Evolutionary conservation across 306 rosid genomes (phyloP).

Genomic region (Vigna angularis): DNA sequence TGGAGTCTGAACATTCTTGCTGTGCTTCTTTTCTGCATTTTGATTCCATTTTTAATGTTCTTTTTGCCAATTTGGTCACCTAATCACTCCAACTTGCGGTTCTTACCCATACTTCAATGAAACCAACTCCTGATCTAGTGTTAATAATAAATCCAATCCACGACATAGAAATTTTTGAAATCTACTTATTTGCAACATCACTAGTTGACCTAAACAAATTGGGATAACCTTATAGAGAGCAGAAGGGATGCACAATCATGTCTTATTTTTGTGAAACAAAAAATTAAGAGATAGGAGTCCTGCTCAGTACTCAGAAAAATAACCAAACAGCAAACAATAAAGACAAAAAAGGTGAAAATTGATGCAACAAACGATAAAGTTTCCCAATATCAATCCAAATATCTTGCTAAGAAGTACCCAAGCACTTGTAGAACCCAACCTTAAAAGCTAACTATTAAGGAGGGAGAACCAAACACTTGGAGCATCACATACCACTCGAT

Average conservation of each 20-base stretch:
- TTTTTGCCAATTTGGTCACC: constrained; percentile 5
- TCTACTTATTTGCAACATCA: background rate
- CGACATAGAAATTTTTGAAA: constrained; percentile 5
- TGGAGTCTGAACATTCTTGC: constrained; percentile 7
- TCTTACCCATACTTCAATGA: constrained; percentile 7
- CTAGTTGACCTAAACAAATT: constrained; percentile 10
- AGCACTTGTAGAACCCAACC: too few relatives aligned
- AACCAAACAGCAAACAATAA: background rate
- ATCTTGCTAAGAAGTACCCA: too few relatives aligned
- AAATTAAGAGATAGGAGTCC: background rate
- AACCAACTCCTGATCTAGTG: constrained; percentile 12
- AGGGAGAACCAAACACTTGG: too few relatives aligned
- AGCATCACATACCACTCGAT: too few relatives aligned
- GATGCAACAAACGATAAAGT: background rate
- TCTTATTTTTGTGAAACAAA: background rate
- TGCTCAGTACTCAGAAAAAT: background rate
- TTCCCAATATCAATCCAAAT: background rate
- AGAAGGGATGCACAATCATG: background rate
- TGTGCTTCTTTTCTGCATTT: background rate
- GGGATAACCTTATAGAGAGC: background rate
- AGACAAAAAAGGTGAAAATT: background rate
- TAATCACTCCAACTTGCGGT: constrained; percentile 1
- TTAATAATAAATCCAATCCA: constrained; percentile 14
- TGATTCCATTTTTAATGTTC: constrained; percentile 29
- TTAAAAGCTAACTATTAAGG: too few relatives aligned